These are phyloP conservation scores for Cornus kousa DNA, from an alignment of 148 eudicot species.

Conservation along the genomic window DNA sequence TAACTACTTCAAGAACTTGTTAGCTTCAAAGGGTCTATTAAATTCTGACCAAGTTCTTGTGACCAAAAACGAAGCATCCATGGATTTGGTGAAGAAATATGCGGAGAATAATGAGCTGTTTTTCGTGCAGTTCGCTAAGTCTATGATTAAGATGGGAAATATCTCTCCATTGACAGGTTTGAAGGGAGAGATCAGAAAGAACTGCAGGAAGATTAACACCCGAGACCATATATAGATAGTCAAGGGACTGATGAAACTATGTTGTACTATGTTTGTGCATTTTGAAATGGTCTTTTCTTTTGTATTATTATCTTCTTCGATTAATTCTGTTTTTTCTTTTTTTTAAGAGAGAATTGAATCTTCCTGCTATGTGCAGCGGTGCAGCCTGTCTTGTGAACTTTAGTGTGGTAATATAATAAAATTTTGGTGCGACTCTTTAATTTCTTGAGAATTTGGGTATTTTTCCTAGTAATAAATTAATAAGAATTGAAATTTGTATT, in stretches of 20 bases:
- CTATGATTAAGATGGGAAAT: conserved; percentile 80
- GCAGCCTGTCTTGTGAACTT: neutral
- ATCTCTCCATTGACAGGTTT: conserved; percentile 67
- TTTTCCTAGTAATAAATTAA: no score
- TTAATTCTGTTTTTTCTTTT: neutral
- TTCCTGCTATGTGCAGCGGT: no score
- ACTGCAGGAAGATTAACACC: conserved; percentile 68
- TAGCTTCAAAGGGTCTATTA: conserved; percentile 47
- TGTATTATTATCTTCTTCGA: neutral
- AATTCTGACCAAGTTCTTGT: conserved; percentile 59
- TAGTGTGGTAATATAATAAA: neutral
- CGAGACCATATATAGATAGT: neutral
- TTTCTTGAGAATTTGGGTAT: neutral
- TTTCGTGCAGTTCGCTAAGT: conserved; percentile 71
- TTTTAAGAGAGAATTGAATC: neutral
- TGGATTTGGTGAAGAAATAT: conserved; percentile 54
- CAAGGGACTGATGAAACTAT: neutral
- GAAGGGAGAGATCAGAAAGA: conserved; percentile 66
- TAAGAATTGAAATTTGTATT: no score
- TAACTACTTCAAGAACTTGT: conserved; percentile 53
- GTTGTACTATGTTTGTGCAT: neutral
- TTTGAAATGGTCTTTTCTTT: neutral
- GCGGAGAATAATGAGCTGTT: conserved; percentile 56
- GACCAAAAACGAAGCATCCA: conserved; percentile 38
- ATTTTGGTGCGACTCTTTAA: neutral